Base-by-base conservation (phyloP, 176 grass and related monocot genomes). In the Oryza longistaminata region DNA sequence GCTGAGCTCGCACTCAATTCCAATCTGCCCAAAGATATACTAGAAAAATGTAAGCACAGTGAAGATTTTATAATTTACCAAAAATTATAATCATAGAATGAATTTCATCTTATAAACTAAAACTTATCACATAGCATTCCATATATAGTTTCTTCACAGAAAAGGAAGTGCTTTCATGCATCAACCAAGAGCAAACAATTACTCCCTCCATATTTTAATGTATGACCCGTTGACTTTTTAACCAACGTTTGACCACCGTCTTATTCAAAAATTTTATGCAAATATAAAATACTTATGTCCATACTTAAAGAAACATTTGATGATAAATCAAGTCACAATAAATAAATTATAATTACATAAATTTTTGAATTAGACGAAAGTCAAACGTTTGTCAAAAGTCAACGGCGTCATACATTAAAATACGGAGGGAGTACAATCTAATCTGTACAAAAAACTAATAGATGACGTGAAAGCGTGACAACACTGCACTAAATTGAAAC, bases 1-100 rank as follows among this genome's bases (percentile, higher is more conserved):
- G 49, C 96, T 98, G 16, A 98, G 93, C 31, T 88, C 78, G 49
- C 96, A 98, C 78, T 98, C 91, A 9, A 98, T 91, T 87, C 96
- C 96, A 52, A 95, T 98, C 96, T 98, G 96, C 77, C 33, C 24
- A 50, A 74, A 48, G 14, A 68, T 44, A 81, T 60, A 64, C 15
- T 58, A 55, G 5, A 7, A 55, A 53, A 19, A 55, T 55, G 19
- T 58, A 58, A 58, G 53, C 53, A 58, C 53, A n/a, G 7, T 58
- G 17, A n/a, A 58, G 17, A 58, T n/a, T n/a, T 58, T 21, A 21
- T n/a, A n/a, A 58, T 9, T 50, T 16, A 8, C 21, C 17, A n/a
- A 17, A n/a, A 58, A 55, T 55, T 55, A 55, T n/a, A 55, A 55
- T 21, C 52, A 55, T 21, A 21, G 16, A 21, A 19, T 55, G 52